Evolutionary conservation across 139 green algal species (phyloP), one percentile per base, ranked within the genome.

Genomic region (Picochlorum costavermella): DNA sequence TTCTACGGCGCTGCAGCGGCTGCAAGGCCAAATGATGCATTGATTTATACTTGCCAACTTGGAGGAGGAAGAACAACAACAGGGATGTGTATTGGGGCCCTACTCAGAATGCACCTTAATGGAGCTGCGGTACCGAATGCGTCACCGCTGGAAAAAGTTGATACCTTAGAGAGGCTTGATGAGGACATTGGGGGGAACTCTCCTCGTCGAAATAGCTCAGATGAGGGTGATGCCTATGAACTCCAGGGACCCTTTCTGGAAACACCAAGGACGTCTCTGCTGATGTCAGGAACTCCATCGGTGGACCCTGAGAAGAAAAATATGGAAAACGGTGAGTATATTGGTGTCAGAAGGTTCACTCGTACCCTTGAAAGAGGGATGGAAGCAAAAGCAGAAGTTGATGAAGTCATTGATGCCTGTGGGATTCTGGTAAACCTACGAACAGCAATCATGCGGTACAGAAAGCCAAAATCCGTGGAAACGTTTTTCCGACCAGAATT

Each of bases 1-100:
- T 78, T 86, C 40, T 77, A 78, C 45, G 16, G 36, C 17, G 59
- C 65, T 23, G 65, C 84, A 3, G 72, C 59, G 12, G 45, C 56
- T 5, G 71, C 77, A 1, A 67, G 51, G 0, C 69, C 68, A 13
- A 49, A 61, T 16, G 65, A 81, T 51, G 69, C 82, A 4, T 50
- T 91, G 25, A 77, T 97, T 48, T 96, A 96, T 83, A 96, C 90
- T 73, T 97, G 91, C 75, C 85, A 88, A 68, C 43, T 76, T 25
- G 44, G 68, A 26, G 82, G 80, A 16, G 91, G 89, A 12, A 82
- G 91, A 66, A 95, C 91, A 46, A 97, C 91, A 33, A 95, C 81
- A 1, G 91, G 89, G 46, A 96, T 89, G 71, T 81, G 84, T 45
- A 89, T 97, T 12, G 90, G 75, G n/a, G 77, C 65, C 33, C 79